Conservation (phyloP, 176 grass and related monocot species). For the Echinochloa phyllopogon region DNA sequence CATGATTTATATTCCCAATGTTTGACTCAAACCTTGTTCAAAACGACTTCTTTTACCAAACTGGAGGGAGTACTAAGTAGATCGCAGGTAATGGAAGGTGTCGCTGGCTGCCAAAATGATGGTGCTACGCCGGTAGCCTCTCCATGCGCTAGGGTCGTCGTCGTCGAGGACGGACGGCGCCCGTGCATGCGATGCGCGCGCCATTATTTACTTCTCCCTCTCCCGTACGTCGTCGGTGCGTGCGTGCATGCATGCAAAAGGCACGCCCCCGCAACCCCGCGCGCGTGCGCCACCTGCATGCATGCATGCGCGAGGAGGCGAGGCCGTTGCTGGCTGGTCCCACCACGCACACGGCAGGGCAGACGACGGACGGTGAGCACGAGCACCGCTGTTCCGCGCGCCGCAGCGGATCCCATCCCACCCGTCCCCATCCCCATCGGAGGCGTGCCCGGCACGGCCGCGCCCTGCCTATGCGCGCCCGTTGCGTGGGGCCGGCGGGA, state of each 20-base stretch:
- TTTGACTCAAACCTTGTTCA: too few species aligned
- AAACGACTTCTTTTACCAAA: too few species aligned
- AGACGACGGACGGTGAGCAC: neutral
- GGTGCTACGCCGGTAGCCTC: neutral
- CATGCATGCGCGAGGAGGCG: neutral
- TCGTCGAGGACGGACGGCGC: neutral
- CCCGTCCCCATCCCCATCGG: too few species aligned
- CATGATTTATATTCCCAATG: too few species aligned
- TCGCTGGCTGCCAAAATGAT: conserved; percentile 2
- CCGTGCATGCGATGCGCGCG: conserved; percentile 9
- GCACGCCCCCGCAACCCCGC: neutral
- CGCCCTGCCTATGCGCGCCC: neutral
- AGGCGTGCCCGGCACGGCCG: conserved; percentile 30
- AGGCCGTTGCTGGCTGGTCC: neutral
- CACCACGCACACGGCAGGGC: neutral
- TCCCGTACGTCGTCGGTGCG: neutral
- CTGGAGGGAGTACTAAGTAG: too few species aligned
- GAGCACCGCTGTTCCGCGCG: neutral
- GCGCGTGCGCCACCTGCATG: neutral
- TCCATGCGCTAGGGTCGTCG: neutral
- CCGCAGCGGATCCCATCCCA: conserved; percentile 3
- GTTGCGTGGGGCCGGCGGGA: too few species aligned
- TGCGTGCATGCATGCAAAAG: neutral
- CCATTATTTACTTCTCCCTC: neutral
- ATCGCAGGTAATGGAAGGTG: too few species aligned